Evolutionary conservation across 139 green algal genomes (phyloP).

Genomic region (Astrephomene gubernaculifera): DNA sequence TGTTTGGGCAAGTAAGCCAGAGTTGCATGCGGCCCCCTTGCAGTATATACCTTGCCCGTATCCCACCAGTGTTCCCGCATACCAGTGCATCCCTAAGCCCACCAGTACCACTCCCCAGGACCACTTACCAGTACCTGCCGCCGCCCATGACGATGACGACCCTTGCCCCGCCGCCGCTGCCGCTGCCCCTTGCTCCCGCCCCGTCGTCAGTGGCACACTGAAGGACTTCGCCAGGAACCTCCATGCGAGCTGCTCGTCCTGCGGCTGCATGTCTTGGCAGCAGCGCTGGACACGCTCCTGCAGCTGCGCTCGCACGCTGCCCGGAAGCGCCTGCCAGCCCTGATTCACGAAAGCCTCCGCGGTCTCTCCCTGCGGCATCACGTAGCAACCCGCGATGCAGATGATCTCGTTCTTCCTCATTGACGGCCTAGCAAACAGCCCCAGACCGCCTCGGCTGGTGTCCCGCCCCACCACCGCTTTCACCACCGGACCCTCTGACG

Average conservation of each 20-base stretch:
- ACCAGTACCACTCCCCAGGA: no score
- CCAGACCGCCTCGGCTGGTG: background rate
- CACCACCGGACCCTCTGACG: background rate
- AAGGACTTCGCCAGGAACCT: background rate
- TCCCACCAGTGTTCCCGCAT: no score
- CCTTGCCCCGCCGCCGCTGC: no score
- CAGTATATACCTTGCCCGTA: no score
- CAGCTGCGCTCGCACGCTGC: background rate
- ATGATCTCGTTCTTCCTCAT: background rate
- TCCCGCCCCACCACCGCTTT: background rate
- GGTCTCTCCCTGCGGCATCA: background rate
- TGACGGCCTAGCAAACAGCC: background rate
- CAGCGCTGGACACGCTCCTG: background rate
- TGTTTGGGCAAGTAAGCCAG: no score
- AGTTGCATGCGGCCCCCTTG: no score
- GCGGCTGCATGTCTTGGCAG: no score
- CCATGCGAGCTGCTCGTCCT: background rate
- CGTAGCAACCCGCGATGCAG: conserved; percentile 3
- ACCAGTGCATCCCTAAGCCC: no score
- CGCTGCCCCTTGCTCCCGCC: no score
- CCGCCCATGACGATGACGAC: no score
- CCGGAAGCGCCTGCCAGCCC: background rate
- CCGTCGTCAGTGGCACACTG: no score
- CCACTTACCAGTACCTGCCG: no score
- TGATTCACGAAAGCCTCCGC: background rate